Conservation (phyloP, 2,329 filamentous ascomycete species). For the Xylariaceae sp. region DNA sequence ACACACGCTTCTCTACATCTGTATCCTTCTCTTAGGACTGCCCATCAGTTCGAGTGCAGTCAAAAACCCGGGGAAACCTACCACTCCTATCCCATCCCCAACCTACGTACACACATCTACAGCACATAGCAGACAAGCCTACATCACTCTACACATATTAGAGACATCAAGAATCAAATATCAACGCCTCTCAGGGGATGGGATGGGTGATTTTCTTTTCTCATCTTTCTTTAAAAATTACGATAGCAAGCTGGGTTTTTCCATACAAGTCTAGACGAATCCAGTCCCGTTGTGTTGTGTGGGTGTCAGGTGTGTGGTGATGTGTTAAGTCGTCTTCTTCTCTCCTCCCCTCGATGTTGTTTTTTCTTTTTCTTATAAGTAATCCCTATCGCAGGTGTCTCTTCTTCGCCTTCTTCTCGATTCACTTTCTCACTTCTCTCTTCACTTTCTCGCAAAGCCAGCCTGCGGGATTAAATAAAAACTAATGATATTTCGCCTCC, state of each 20-base stretch:
- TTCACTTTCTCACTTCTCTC: neutral
- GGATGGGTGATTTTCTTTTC: no score
- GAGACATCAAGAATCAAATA: neutral
- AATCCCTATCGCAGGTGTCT: no score
- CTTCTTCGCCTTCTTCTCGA: neutral
- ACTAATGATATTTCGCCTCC: no score
- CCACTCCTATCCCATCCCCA: no score
- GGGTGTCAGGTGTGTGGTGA: no score
- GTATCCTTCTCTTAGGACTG: no score
- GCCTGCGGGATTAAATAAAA: constrained; percentile 9
- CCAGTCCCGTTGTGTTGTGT: constrained; percentile 1
- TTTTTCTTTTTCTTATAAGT: neutral
- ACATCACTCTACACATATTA: neutral
- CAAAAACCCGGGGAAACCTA: no score
- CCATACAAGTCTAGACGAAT: constrained; percentile 18
- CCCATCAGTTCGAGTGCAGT: no score
- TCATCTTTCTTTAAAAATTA: constrained; percentile 11
- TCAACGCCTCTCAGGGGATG: constrained; percentile 6
- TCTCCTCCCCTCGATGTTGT: neutral
- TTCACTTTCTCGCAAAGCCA: constrained; percentile 9
- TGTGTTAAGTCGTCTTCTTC: no score
- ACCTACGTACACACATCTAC: no score
- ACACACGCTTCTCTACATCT: no score
- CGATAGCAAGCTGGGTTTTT: constrained; percentile 6
- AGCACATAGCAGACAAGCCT: neutral